Conservation (phyloP, 768 basidiomycete genomes). For the Asterophora parasitica region DNA sequence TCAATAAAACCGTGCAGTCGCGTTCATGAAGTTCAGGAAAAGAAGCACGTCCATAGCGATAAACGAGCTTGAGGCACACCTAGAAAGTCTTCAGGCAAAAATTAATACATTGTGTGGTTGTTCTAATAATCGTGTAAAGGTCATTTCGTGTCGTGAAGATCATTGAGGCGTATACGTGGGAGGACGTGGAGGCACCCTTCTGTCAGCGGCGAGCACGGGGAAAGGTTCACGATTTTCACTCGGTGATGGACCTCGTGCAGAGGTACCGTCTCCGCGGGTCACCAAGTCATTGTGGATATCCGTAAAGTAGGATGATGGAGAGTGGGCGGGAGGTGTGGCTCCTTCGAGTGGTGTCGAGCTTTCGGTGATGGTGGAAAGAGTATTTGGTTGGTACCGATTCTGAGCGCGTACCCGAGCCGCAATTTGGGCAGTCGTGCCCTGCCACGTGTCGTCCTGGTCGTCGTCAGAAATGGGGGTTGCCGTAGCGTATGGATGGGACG, state of each 20-base stretch:
- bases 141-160: background rate
- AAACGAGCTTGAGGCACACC: background rate
- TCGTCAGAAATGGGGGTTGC: background rate
- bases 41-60: no score
- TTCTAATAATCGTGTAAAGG: background rate
- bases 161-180: conserved; percentile 2
- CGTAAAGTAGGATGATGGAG: conserved; percentile 9
- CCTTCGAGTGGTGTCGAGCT: conserved; percentile 10
- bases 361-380: conserved; percentile 19
- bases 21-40: background rate
- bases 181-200: conserved; percentile 3
- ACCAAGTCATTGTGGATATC: conserved; percentile 6
- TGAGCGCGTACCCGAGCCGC: conserved; percentile 12
- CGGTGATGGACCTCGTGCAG: background rate
- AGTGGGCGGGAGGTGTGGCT: conserved; percentile 13
- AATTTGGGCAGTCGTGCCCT: conserved; percentile 15
- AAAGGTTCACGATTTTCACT: conserved; percentile 7
- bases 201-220: background rate
- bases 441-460: conserved; percentile 8
- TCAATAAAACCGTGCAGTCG: background rate
- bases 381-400: conserved; percentile 16
- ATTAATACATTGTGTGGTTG: background rate
- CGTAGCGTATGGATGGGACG: conserved; percentile 9
- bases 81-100: background rate
- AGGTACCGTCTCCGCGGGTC: background rate